Evolutionary conservation across 1,284 basidiomycete genomes (phyloP).

Genomic region (Rhodotorula sp.): DNA sequence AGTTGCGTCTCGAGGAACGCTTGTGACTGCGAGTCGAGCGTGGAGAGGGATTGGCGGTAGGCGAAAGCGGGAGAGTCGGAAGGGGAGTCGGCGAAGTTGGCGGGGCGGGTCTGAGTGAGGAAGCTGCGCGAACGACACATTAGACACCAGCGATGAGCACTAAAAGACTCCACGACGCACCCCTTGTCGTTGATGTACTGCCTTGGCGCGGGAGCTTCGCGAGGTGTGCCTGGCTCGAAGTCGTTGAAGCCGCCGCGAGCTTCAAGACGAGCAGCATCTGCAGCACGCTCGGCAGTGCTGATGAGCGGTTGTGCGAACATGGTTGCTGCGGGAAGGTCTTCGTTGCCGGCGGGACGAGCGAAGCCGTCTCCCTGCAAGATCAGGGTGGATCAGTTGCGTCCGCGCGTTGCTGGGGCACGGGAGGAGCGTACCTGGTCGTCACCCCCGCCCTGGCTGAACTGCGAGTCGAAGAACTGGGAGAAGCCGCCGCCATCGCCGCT

Average conservation of each 20-base stretch:
- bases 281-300: constrained; percentile 30
- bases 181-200: constrained; percentile 43
- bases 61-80: constrained; percentile 21
- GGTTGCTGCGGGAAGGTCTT: constrained; percentile 10
- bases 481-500: constrained; percentile 20
- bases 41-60: constrained; percentile 18
- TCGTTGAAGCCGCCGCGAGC: constrained; percentile 26
- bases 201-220: constrained; percentile 26
- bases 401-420: no score
- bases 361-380: constrained; percentile 30
- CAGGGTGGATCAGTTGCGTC: neutral
- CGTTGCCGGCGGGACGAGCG: constrained; percentile 11
- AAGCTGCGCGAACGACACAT: constrained; percentile 5
- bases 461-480: constrained; percentile 42
- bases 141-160: neutral
- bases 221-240: constrained; percentile 23
- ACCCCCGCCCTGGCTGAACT: constrained; percentile 28
- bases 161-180: neutral
- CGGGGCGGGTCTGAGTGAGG: constrained; percentile 41
- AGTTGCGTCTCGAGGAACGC: constrained; percentile 32
- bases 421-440: constrained; percentile 10
- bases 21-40: constrained; percentile 27
- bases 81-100: constrained; percentile 34
- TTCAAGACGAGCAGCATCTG: constrained; percentile 29
- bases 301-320: constrained; percentile 28